Percentiles rank a stretch among this genome's conserved stretches.
phyloP scores from a whole-genome alignment of 768 basidiomycete species.

The Leccinum ochraceum region DNA sequence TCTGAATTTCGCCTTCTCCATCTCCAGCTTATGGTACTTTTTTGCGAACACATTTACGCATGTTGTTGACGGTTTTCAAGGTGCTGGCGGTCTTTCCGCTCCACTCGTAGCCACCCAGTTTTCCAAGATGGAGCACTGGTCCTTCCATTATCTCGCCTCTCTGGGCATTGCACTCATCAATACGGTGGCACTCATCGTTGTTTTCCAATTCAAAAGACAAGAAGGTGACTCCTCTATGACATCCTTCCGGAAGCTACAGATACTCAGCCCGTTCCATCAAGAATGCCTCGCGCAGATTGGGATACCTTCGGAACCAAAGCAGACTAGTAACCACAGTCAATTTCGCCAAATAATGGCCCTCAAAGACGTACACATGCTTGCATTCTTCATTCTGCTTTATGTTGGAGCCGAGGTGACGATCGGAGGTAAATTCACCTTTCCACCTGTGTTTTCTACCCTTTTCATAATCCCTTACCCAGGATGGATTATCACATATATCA shows the following conservation, averaged over 20 bases:
- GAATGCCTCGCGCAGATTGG: conserved; percentile 41
- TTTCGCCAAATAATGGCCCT: conserved; percentile 48
- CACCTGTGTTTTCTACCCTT: not conserved
- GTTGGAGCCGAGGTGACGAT: conserved; percentile 55
- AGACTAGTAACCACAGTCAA: conserved; percentile 35
- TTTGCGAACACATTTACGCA: not conserved
- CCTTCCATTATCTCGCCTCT: conserved; percentile 48
- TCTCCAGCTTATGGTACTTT: conserved; percentile 15
- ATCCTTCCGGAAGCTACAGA: not conserved
- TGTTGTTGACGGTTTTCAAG: conserved; percentile 25
- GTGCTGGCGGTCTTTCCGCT: conserved; percentile 48
- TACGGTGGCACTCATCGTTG: conserved; percentile 44
- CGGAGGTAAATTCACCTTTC: conserved; percentile 37
- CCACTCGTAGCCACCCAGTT: conserved; percentile 59
- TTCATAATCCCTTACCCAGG: conserved; percentile 35
- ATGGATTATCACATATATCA: conserved; percentile 67
- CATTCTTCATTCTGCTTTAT: conserved; percentile 47
- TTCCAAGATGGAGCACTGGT: conserved; percentile 38
- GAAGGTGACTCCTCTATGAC: conserved; percentile 46
- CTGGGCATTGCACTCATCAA: conserved; percentile 65
- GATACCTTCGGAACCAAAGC: conserved; percentile 26
- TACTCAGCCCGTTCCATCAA: conserved; percentile 14
- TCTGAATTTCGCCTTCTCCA: not conserved
- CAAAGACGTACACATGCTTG: conserved; percentile 45
- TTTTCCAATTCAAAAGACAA: conserved; percentile 68